These are phyloP conservation scores for Ophiostoma himal-ulmi DNA, from an alignment of 2,329 filamentous ascomycete species.

Conservation along the genomic window DNA sequence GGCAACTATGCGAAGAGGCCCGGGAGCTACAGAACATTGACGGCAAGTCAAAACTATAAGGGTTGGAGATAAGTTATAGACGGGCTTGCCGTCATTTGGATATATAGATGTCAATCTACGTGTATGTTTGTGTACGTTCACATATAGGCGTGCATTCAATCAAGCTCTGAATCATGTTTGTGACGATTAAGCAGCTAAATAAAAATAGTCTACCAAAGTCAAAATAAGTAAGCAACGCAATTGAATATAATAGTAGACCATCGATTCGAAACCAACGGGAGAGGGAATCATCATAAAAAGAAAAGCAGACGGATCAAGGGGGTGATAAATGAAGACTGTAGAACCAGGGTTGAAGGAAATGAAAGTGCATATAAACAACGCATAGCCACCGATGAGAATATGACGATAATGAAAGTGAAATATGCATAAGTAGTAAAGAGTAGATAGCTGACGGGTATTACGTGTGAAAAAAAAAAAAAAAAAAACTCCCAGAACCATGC, in stretches of 20 bases:
- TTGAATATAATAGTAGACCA: not conserved
- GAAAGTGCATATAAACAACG: not conserved
- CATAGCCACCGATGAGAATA: not conserved
- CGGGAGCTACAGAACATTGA: slow-evolving; percentile 15
- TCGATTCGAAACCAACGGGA: not conserved
- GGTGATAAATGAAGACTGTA: not conserved
- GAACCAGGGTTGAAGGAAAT: not conserved
- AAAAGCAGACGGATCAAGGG: not conserved
- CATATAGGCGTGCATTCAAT: not conserved
- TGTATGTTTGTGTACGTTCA: not conserved
- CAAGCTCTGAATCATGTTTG: not conserved
- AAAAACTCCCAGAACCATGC: not conserved
- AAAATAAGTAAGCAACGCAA: not conserved
- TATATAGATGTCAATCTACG: not conserved
- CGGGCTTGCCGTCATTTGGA: not conserved
- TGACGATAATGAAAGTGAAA: too few species aligned
- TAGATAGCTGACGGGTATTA: not conserved
- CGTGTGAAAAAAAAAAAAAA: not conserved
- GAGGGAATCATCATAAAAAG: not conserved
- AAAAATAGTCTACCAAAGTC: not conserved
- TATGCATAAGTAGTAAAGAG: too few species aligned
- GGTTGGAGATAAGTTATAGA: not conserved
- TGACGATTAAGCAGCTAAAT: not conserved
- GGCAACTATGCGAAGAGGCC: slow-evolving; percentile 58
- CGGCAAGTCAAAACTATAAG: slow-evolving; percentile 23